Conservation (phyloP, 306 rosid species). For the Fragaria iinumae region DNA sequence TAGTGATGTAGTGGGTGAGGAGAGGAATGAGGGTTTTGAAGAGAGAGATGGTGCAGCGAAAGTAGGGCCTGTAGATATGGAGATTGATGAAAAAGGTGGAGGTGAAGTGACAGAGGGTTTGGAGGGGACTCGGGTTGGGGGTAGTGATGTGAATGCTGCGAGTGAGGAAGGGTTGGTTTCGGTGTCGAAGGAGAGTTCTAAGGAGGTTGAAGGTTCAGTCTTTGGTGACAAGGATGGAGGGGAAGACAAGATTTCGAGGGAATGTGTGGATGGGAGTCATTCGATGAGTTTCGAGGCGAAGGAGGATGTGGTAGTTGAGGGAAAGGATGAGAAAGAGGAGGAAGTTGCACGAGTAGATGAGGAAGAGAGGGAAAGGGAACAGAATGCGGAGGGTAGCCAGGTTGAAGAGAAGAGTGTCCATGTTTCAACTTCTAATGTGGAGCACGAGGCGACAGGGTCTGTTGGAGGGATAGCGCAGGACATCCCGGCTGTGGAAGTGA, state of each 20-base stretch:
- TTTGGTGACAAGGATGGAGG: not conserved
- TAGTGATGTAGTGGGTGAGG: conserved; percentile 15
- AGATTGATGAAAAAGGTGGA: conserved; percentile 11
- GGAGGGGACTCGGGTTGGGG: conserved; percentile 14
- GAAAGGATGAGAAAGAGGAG: conserved; percentile 17
- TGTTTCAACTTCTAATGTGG: conserved; percentile 15
- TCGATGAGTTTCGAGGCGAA: not conserved
- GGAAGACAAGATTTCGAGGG: conserved; percentile 11
- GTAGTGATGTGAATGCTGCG: conserved; percentile 9
- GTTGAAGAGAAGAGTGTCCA: conserved; percentile 20
- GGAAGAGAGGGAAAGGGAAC: conserved; percentile 9
- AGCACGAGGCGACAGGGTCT: conserved; percentile 13
- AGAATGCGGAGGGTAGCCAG: conserved; percentile 5
- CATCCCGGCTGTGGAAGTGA: conserved; percentile 19
- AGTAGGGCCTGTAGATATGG: conserved; percentile 26
- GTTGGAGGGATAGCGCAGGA: conserved; percentile 20
- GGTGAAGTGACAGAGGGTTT: conserved; percentile 7
- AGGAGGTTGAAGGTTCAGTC: not conserved
- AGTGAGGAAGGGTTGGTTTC: conserved; percentile 23
- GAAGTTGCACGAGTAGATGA: conserved; percentile 11
- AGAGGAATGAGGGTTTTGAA: conserved; percentile 23
- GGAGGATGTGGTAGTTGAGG: conserved; percentile 16
- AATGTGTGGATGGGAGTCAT: conserved; percentile 15
- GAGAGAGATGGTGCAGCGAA: conserved; percentile 17
- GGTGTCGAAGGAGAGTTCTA: conserved; percentile 22